These are phyloP conservation scores for Mortierella hygrophila DNA, from an alignment of 192 early-diverging fungal genomes.

Conservation along the genomic window DNA sequence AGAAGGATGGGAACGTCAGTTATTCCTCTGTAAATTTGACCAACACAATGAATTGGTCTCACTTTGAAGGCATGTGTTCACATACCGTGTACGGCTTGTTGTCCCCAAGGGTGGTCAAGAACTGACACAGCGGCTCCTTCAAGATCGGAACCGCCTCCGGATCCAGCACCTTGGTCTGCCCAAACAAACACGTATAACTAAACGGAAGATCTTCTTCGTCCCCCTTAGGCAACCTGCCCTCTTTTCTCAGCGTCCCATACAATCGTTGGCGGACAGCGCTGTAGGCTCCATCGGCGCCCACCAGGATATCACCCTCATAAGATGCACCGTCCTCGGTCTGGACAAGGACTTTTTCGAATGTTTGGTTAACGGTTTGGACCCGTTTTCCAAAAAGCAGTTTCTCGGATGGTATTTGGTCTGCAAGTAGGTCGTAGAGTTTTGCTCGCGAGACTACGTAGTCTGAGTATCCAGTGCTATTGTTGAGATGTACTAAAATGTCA, in stretches of 20 bases:
- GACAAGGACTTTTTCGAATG: conserved; percentile 26
- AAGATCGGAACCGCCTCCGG: not conserved
- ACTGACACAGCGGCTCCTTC: not conserved
- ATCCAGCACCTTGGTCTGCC: conserved; percentile 4
- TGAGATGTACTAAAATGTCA: too few species aligned
- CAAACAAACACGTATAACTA: not conserved
- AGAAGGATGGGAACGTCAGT: too few species aligned
- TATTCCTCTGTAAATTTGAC: too few species aligned
- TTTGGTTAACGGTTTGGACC: not conserved
- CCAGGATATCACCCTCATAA: conserved; percentile 28
- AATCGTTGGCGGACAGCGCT: conserved; percentile 19
- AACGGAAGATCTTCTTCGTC: conserved; percentile 1
- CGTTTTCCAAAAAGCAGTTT: conserved; percentile 27
- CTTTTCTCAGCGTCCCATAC: not conserved
- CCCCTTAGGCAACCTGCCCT: not conserved
- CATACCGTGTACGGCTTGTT: conserved; percentile 7
- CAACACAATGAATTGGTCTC: too few species aligned
- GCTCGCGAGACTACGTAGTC: not conserved
- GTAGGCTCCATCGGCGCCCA: conserved; percentile 47
- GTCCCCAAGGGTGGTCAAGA: not conserved
- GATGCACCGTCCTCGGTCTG: conserved; percentile 11
- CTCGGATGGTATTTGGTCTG: not conserved
- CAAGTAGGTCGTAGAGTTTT: not conserved
- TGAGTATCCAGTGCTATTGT: not conserved
- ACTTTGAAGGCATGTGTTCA: too few species aligned